Percentiles rank a stretch among this genome's conserved stretches.
Conservation (phyloP, 768 basidiomycete species). For the Trametes gibbosa region DNA sequence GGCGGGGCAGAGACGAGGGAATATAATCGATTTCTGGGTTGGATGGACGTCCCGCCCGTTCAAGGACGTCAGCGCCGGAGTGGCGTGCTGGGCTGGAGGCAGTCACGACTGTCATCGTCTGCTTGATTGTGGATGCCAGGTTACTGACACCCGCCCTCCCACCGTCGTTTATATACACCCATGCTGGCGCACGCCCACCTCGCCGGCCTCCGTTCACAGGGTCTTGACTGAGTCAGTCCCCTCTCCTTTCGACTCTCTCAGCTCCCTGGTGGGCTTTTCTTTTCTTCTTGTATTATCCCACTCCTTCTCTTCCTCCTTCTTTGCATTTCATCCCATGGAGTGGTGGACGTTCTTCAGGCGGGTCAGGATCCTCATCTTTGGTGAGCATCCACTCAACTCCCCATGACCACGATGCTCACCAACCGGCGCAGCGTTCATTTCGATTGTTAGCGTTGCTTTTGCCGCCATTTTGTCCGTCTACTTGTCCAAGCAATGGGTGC, state of each 20-base stretch:
- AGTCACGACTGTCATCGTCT: slow-evolving; percentile 8
- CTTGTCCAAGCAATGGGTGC: slow-evolving; percentile 23
- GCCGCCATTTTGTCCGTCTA: slow-evolving; percentile 25
- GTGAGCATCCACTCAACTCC: slow-evolving; percentile 14
- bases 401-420: not conserved
- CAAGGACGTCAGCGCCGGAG: slow-evolving; percentile 10
- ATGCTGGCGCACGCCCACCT: not conserved
- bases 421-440: slow-evolving; percentile 19
- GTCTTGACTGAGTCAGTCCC: slow-evolving; percentile 32
- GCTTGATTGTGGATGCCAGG: slow-evolving; percentile 10
- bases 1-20: not conserved
- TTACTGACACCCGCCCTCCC: slow-evolving; percentile 4
- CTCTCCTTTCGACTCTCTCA: slow-evolving; percentile 24
- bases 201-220: slow-evolving; percentile 22
- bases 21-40: not conserved
- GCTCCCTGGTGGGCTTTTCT: slow-evolving; percentile 27
- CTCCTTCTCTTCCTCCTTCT: slow-evolving; percentile 7
- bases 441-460: slow-evolving; percentile 23
- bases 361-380: slow-evolving; percentile 21
- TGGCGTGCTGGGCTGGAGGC: slow-evolving; percentile 1
- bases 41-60: slow-evolving; percentile 1
- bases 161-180: slow-evolving; percentile 12
- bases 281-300: slow-evolving; percentile 3
- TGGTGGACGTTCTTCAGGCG: slow-evolving; percentile 27
- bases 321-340: slow-evolving; percentile 22